These are phyloP conservation scores for Beauveria scarabaeidicola DNA, from an alignment of 2,329 filamentous ascomycete genomes.

Conservation along the genomic window DNA sequence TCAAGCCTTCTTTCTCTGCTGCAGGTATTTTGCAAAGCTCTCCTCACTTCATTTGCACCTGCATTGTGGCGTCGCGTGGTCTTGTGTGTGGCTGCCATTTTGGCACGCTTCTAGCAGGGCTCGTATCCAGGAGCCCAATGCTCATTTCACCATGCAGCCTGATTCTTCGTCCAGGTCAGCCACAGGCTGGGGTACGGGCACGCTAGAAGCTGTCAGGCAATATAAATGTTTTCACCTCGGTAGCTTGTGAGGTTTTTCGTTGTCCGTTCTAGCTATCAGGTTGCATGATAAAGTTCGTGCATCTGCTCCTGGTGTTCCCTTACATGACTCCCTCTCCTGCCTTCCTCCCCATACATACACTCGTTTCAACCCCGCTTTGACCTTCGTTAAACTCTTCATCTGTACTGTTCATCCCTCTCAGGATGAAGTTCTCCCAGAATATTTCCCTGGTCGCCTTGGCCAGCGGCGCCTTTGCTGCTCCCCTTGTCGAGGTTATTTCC, in stretches of 20 bases:
- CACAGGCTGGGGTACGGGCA: not conserved
- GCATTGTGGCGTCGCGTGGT: not conserved
- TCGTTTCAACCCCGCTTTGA: not conserved
- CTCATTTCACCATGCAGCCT: conserved; percentile 1
- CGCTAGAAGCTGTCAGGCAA: not conserved
- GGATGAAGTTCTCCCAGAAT: not conserved
- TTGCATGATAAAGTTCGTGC: no score
- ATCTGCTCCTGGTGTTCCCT: no score
- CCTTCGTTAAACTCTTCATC: not conserved
- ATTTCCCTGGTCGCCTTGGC: not conserved
- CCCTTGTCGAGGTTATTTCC: not conserved
- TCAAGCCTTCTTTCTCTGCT: not conserved
- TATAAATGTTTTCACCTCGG: not conserved
- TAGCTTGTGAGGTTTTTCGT: conserved; percentile 1
- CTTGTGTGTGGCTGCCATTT: not conserved
- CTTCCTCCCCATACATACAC: not conserved
- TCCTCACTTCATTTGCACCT: not conserved
- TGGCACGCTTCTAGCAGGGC: not conserved
- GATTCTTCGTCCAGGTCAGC: not conserved
- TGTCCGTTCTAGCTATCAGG: not conserved
- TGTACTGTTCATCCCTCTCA: not conserved
- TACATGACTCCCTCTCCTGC: not conserved
- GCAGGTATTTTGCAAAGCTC: not conserved
- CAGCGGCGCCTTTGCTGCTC: not conserved
- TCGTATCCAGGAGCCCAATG: not conserved